Conservation (phyloP, 2,329 filamentous ascomycete species). For the Sporothrix schenckii region DNA sequence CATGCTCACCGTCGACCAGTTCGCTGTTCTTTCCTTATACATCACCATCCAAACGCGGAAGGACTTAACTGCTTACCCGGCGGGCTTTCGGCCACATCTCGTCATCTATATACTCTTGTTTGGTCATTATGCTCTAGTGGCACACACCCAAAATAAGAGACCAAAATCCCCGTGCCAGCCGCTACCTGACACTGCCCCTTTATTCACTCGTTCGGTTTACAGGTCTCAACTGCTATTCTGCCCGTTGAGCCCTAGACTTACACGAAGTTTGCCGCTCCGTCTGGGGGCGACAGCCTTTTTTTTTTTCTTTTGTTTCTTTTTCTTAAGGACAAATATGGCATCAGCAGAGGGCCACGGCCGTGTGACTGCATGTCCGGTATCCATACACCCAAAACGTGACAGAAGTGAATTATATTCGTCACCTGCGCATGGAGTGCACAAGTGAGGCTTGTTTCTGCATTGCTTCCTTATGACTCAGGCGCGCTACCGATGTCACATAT, state of each 20-base stretch:
- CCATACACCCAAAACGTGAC: not conserved
- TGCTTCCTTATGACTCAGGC: conserved; percentile 19
- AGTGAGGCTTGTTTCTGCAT: not conserved
- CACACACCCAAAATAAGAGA: conserved; percentile 1
- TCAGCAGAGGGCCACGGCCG: not conserved
- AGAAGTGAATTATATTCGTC: not conserved
- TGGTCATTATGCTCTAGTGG: not conserved
- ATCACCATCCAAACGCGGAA: conserved; percentile 10
- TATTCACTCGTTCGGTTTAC: not conserved
- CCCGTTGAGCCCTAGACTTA: no score
- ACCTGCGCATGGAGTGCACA: not conserved
- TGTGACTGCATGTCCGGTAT: not conserved
- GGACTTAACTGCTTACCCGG: not conserved
- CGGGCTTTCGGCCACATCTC: not conserved
- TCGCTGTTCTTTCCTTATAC: conserved; percentile 2
- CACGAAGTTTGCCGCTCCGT: not conserved
- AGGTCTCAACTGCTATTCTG: not conserved
- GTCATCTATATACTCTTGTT: not conserved
- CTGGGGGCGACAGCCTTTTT: not conserved
- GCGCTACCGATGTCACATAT: not conserved
- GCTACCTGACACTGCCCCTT: not conserved
- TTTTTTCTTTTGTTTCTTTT: not conserved
- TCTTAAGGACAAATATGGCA: not conserved
- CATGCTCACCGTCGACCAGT: not conserved
- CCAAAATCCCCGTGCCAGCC: not conserved